These are phyloP conservation scores for Trichoderma pleuroti DNA, from an alignment of 2,329 filamentous ascomycete species.

Conservation along the genomic window DNA sequence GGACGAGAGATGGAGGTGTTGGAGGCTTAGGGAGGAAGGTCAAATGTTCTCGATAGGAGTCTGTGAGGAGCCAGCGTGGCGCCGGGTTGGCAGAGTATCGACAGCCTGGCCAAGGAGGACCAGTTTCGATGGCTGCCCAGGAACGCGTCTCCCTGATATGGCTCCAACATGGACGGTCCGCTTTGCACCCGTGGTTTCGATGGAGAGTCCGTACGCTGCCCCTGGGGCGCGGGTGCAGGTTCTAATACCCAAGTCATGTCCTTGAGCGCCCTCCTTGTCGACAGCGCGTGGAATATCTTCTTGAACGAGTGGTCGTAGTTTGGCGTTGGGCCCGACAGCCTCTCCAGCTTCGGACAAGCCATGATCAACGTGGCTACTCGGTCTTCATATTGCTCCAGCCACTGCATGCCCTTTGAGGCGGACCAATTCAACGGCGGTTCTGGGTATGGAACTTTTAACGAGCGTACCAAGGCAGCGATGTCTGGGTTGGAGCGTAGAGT, in stretches of 20 bases:
- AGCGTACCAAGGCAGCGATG: slow-evolving; percentile 53
- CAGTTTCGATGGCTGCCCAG: slow-evolving; percentile 52
- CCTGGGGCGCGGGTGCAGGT: slow-evolving; percentile 25
- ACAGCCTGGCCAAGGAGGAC: slow-evolving; percentile 52
- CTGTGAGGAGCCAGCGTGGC: slow-evolving; percentile 51
- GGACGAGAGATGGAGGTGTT: slow-evolving; percentile 59
- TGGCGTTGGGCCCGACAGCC: slow-evolving; percentile 52
- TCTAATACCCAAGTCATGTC: slow-evolving; percentile 60
- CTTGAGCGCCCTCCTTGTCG: slow-evolving; percentile 52
- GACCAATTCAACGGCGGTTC: slow-evolving; percentile 37
- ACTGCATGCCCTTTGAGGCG: slow-evolving; percentile 29
- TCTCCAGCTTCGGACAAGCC: slow-evolving; percentile 63
- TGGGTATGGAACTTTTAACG: slow-evolving; percentile 51
- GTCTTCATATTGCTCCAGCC: slow-evolving; percentile 52
- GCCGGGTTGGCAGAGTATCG: slow-evolving; percentile 57
- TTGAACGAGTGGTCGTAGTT: slow-evolving; percentile 55
- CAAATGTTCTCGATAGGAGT: slow-evolving; percentile 52
- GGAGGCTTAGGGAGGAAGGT: slow-evolving; percentile 50
- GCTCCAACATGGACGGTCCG: slow-evolving; percentile 31
- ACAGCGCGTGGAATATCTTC: slow-evolving; percentile 56
- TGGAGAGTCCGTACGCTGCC: slow-evolving; percentile 28
- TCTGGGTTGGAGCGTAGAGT: slow-evolving; percentile 52
- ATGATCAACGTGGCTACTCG: slow-evolving; percentile 59
- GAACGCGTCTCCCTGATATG: slow-evolving; percentile 42
- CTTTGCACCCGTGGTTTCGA: slow-evolving; percentile 14